These are phyloP conservation scores for Arxiozyma telluris DNA, from an alignment of 1,139 yeast species.

Conservation along the genomic window DNA sequence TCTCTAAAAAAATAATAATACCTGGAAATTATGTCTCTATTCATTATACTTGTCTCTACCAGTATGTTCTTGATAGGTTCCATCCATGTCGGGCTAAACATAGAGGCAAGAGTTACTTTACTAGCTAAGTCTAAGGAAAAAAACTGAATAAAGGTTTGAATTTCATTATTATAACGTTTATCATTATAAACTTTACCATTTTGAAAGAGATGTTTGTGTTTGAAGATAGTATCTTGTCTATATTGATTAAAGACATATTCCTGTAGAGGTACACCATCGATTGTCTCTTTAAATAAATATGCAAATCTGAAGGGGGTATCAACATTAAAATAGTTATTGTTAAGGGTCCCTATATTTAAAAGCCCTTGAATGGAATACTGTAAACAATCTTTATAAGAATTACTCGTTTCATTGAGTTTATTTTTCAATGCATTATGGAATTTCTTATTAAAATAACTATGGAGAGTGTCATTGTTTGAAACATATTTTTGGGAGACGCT, in stretches of 20 bases:
- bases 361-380: neutral
- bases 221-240: neutral
- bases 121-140: neutral
- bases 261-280: neutral
- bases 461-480: neutral
- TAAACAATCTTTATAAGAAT: neutral
- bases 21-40: neutral
- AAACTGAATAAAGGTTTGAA: neutral
- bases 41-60: neutral
- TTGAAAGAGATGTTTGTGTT: neutral
- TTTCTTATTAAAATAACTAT: neutral
- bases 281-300: neutral
- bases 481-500: neutral
- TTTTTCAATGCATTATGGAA: neutral
- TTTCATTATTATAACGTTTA: neutral
- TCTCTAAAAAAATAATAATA: neutral
- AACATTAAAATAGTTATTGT: neutral
- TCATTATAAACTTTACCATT: neutral
- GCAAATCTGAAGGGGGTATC: neutral
- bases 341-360: neutral
- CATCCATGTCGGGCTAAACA: conserved; percentile 1
- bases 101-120: neutral
- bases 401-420: neutral
- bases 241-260: neutral
- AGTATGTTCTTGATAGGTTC: neutral